Evolutionary conservation across 371 early-diverging fungal species (phyloP).

Genomic region (Chytridiales sp.): DNA sequence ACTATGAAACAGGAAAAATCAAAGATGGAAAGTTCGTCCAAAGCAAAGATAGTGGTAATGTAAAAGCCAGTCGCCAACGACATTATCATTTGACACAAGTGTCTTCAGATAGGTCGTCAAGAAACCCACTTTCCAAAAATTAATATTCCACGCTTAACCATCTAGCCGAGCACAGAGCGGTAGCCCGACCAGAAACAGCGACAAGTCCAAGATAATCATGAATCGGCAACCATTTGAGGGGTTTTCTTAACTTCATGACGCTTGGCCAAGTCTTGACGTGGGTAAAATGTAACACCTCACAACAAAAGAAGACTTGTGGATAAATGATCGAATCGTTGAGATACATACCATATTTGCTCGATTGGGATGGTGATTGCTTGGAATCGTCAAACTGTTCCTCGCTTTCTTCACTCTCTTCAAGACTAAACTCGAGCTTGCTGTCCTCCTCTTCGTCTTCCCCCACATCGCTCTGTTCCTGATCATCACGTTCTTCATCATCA

Average conservation of each 20-base stretch:
- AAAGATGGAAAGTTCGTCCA: neutral
- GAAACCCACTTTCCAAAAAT: neutral
- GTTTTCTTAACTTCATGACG: no score
- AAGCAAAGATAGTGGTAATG: neutral
- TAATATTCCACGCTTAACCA: slow-evolving; percentile 28
- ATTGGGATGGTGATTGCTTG: neutral
- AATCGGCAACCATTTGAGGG: neutral
- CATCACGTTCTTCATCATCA: slow-evolving; percentile 9
- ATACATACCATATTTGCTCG: neutral
- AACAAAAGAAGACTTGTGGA: neutral
- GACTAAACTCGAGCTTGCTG: neutral
- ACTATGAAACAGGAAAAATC: neutral
- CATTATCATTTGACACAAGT: slow-evolving; percentile 1
- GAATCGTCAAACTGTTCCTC: neutral
- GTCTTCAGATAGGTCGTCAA: no score
- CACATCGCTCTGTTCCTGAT: slow-evolving; percentile 9
- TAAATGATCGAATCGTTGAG: neutral
- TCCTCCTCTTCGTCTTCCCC: slow-evolving; percentile 11
- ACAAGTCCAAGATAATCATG: neutral
- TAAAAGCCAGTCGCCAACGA: neutral
- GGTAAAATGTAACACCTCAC: neutral
- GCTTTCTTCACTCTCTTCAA: neutral
- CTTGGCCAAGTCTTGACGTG: no score
- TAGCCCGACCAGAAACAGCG: neutral
- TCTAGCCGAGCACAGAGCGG: neutral